Evolutionary conservation across 495 filamentous ascomycete species (phyloP).

Genomic region (Penicillium ochrochloron): DNA sequence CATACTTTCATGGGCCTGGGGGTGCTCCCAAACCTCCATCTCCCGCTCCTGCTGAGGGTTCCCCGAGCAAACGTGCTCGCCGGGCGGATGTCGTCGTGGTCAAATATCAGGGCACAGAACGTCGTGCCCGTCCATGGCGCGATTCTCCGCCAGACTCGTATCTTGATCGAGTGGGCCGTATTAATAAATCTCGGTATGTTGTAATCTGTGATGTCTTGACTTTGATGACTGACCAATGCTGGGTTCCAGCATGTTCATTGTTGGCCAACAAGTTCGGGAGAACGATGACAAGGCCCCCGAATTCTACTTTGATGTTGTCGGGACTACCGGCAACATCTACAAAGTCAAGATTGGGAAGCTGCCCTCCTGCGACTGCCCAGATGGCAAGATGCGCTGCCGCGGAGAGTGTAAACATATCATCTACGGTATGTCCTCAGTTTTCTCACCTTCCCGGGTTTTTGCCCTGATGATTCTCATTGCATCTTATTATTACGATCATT

Average conservation of each 20-base stretch:
- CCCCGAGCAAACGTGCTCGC: constrained; percentile 18
- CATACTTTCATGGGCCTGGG: background rate
- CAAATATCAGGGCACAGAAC: constrained; percentile 32
- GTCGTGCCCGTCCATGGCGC: constrained; percentile 45
- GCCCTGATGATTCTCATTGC: background rate
- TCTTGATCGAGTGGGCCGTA: constrained; percentile 46
- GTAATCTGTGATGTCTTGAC: too few relatives aligned
- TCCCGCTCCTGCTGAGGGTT: constrained; percentile 3
- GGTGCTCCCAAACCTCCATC: constrained; percentile 27
- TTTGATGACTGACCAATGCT: background rate
- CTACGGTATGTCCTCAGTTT: constrained; percentile 50
- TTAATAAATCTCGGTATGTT: constrained; percentile 44
- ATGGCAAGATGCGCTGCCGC: constrained; percentile 62
- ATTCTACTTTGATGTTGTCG: constrained; percentile 69
- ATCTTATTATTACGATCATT: constrained; percentile 13
- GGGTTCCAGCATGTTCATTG: constrained; percentile 58
- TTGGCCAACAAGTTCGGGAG: constrained; percentile 50
- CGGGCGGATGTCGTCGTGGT: constrained; percentile 6
- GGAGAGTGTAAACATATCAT: constrained; percentile 80
- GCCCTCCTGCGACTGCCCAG: constrained; percentile 72
- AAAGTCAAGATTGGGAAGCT: constrained; percentile 56
- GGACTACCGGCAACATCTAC: constrained; percentile 80
- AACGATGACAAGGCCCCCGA: constrained; percentile 47
- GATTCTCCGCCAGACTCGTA: constrained; percentile 44
- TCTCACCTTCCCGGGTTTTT: background rate